phyloP scores from a whole-genome alignment of 257 asterid species.

The Gentiana straminea region DNA sequence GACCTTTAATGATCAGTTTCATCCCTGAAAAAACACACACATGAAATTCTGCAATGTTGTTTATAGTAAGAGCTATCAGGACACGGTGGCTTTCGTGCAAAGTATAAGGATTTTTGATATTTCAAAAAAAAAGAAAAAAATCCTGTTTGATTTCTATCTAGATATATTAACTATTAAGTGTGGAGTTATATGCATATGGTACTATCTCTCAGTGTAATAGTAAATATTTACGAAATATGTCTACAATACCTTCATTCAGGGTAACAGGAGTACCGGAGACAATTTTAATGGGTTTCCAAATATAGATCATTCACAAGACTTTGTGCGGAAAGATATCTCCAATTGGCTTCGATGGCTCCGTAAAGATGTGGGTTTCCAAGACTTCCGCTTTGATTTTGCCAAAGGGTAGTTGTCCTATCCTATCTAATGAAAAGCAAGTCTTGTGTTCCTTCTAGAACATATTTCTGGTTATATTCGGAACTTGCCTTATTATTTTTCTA shows the following conservation, averaged over 20 bases:
- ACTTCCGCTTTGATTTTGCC: constrained; percentile 92
- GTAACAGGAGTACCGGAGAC: constrained; percentile 82
- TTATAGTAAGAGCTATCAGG: too few relatives aligned
- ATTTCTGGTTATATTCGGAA: background rate
- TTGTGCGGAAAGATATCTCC: constrained; percentile 70
- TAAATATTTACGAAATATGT: too few relatives aligned
- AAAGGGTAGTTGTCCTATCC: constrained; percentile 50
- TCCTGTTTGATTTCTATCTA: too few relatives aligned
- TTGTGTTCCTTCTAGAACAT: background rate
- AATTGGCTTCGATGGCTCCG: constrained; percentile 83
- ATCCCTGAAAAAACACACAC: too few relatives aligned
- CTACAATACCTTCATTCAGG: constrained; percentile 31
- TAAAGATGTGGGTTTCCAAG: constrained; percentile 71
- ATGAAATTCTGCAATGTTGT: too few relatives aligned
- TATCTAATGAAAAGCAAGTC: background rate
- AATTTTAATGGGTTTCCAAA: constrained; percentile 87
- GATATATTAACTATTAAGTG: too few relatives aligned
- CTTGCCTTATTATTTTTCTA: constrained; percentile 4
- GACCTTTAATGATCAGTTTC: too few relatives aligned
- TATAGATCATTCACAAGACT: constrained; percentile 74
- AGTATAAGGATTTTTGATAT: too few relatives aligned
- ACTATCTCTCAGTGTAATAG: too few relatives aligned
- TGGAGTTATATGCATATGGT: too few relatives aligned
- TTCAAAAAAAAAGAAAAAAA: too few relatives aligned
- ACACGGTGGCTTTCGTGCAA: too few relatives aligned